Conservation (phyloP, 306 rosid genomes). For the Biancaea sappan region DNA sequence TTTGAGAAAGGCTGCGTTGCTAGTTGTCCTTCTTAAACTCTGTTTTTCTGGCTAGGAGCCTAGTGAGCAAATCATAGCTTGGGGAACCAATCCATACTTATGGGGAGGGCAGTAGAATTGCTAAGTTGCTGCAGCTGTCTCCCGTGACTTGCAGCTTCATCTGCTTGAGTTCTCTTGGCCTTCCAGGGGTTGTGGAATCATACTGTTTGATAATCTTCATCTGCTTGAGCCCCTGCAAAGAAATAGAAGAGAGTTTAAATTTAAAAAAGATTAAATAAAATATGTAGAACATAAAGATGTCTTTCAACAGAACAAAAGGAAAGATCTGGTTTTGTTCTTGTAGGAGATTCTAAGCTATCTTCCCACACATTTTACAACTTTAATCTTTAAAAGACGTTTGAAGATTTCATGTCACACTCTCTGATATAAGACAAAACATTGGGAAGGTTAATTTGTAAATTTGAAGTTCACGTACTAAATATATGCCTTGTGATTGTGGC, state of each 20-base stretch:
- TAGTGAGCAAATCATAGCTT: neutral
- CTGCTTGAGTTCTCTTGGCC: neutral
- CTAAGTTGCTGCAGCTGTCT: neutral
- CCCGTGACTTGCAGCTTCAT: neutral
- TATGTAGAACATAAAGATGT: neutral
- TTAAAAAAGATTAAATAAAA: neutral
- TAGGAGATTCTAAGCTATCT: neutral
- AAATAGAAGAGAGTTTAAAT: neutral
- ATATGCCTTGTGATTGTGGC: neutral
- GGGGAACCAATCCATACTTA: neutral
- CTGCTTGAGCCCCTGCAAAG: neutral
- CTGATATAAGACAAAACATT: neutral
- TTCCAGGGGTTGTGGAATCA: neutral
- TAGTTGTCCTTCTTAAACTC: neutral
- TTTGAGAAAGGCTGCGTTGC: neutral
- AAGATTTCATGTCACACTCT: neutral
- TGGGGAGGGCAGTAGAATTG: neutral
- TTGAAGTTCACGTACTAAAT: neutral
- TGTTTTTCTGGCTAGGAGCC: neutral
- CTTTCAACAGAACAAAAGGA: neutral
- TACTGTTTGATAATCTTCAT: neutral
- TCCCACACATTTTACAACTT: neutral
- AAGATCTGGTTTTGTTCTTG: conserved; percentile 11
- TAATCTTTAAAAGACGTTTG: neutral
- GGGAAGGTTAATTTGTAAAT: neutral